Percentiles rank a stretch among this genome's conserved stretches.
Conservation (phyloP, 1,284 basidiomycete genomes). For the Puccinia triticina region DNA sequence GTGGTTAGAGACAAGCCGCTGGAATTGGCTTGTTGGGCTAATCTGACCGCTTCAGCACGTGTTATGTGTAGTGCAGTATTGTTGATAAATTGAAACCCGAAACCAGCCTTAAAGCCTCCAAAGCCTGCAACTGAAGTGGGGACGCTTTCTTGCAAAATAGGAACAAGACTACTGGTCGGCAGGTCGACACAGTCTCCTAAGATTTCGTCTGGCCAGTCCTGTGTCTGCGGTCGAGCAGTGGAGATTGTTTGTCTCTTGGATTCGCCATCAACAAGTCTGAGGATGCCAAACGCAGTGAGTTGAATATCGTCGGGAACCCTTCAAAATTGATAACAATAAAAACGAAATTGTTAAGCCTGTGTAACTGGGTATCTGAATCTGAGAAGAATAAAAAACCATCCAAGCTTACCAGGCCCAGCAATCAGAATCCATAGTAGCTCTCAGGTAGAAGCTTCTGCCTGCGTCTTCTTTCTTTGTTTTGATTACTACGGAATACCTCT, state of each 20-base stretch:
- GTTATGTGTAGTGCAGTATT: background rate
- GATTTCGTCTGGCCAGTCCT: constrained; percentile 29
- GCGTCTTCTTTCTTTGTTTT: constrained; percentile 25
- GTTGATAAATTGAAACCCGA: constrained; percentile 39
- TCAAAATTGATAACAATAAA: background rate
- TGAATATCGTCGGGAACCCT: constrained; percentile 45
- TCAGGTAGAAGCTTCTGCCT: constrained; percentile 29
- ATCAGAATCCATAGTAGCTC: constrained; percentile 43
- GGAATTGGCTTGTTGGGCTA: background rate
- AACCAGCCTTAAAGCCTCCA: constrained; percentile 25
- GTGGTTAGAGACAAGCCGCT: background rate
- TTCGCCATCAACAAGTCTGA: background rate
- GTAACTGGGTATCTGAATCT: background rate
- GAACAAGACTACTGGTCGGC: constrained; percentile 3
- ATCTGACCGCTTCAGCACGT: background rate
- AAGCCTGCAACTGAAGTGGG: constrained; percentile 38
- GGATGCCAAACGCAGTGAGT: constrained; percentile 22
- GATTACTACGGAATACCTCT: constrained; percentile 37
- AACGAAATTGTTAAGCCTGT: background rate
- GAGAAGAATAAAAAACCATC: background rate
- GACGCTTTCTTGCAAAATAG: constrained; percentile 29
- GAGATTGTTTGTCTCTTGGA: background rate
- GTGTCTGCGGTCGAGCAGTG: background rate
- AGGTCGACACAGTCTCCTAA: constrained; percentile 27
- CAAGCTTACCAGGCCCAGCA: constrained; percentile 45